Evolutionary conservation across 2,329 filamentous ascomycete genomes (phyloP), one percentile per base, ranked within the genome.

Genomic region (Monilinia laxa): DNA sequence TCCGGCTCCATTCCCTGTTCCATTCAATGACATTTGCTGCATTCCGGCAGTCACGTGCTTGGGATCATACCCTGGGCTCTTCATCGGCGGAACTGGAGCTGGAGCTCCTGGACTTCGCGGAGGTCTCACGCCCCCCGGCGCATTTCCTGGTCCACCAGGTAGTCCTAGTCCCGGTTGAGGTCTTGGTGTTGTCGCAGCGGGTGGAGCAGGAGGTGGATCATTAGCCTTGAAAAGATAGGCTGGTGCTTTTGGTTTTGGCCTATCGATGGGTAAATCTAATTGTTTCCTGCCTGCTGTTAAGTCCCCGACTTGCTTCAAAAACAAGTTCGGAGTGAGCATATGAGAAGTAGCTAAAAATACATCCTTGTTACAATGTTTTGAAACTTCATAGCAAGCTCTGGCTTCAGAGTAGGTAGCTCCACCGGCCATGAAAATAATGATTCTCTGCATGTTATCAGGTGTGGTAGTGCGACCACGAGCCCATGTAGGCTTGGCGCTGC

Each of bases 401-500:
- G 91, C 85, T 79, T 99, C 95, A 6, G 92, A 93, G 77, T 94
- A 97, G 0, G 95, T 98, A 25, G 95, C 95, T 55, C 95, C 95
- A 58, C 95, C 95, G 1, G 94, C 95, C 84, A 98, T 90, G 77
- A 97, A 98, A 20, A 98, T 89, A 68, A 99, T 91, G 64, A 98
- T 85, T 63, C 95, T 88, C 77, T 99, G 95, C 64, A 90, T 87
- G 71, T 93, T 96, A 76, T 98, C 94, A 68, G 83, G 86, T 68
- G 81, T 88, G 38, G 87, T 85, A 56, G 90, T 84, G 54, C 92
- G 88, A 12, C 91, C 89, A 64, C 92, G 91, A 2, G 95, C 95
- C 95, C 95, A 99, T 53, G 93, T 97, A 1, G 94, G 95, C 74
- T 97, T 96, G 20, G 93, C 93, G 12, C 92, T 91, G 67, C 95